Conservation (phyloP, 371 early-diverging fungal species). For the Mucor lusitanicus region DNA sequence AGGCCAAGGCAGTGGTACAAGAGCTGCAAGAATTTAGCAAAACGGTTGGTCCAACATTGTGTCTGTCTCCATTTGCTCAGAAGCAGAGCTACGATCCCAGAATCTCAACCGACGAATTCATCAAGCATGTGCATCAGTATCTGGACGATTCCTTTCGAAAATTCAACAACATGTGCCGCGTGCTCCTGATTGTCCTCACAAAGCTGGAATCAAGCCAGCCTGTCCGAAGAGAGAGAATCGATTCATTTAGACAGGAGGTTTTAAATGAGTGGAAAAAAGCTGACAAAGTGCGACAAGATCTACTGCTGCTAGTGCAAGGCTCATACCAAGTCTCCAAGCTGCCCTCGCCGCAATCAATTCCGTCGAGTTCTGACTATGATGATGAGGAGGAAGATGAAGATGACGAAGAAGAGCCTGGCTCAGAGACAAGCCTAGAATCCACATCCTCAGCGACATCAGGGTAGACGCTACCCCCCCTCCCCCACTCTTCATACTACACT, state of each 20-base stretch:
- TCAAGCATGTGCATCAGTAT: constrained; percentile 12
- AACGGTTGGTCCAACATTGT: constrained; percentile 12
- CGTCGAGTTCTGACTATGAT: neutral
- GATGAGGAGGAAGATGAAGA: neutral
- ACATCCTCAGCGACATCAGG: neutral
- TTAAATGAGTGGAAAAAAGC: constrained; percentile 22
- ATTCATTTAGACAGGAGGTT: constrained; percentile 25
- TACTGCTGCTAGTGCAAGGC: constrained; percentile 2
- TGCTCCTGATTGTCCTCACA: constrained; percentile 14
- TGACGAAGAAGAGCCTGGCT: neutral
- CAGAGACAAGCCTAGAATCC: constrained; percentile 9
- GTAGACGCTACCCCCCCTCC: neutral
- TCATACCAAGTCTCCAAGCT: neutral
- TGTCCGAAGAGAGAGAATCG: constrained; percentile 16
- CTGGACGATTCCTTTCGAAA: constrained; percentile 17
- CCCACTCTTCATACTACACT: no score
- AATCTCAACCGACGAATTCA: neutral
- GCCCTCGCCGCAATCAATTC: neutral
- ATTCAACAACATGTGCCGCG: constrained; percentile 22
- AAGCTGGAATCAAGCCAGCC: constrained; percentile 22
- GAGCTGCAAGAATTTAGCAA: constrained; percentile 22
- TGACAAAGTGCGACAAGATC: constrained; percentile 2
- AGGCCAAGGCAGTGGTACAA: constrained; percentile 20
- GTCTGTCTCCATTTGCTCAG: neutral
- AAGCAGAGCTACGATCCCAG: constrained; percentile 2